Conservation (phyloP, 129 eudicot genomes). For the Flaveria trinervia region DNA sequence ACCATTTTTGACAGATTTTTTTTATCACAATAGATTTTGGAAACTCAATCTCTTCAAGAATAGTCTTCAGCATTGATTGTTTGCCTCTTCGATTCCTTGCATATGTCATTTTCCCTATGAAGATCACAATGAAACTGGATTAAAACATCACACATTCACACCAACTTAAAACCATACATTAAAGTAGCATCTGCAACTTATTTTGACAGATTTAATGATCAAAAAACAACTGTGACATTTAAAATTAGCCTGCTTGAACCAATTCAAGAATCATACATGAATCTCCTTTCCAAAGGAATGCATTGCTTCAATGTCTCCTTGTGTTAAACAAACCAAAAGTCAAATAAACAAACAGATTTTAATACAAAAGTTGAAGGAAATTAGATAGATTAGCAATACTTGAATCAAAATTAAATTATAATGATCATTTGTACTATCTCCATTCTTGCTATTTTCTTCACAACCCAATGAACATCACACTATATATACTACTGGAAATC, state of each 20-base stretch:
- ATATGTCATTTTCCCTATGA: slow-evolving; percentile 86
- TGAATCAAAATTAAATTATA: too few species aligned
- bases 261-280: neutral
- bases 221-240: neutral
- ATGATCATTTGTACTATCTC: too few species aligned
- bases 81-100: slow-evolving; percentile 88
- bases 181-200: neutral
- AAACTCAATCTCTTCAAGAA: slow-evolving; percentile 94
- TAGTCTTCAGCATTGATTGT: slow-evolving; percentile 74
- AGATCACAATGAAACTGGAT: slow-evolving; percentile 1
- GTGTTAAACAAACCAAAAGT: too few species aligned
- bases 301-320: too few species aligned
- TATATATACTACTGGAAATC: too few species aligned
- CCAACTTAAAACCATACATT: neutral
- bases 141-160: neutral
- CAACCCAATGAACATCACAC: too few species aligned
- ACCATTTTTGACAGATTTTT: too few species aligned
- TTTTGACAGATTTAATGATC: too few species aligned
- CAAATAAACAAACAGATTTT: too few species aligned
- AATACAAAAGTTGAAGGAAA: too few species aligned
- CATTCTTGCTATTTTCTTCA: too few species aligned
- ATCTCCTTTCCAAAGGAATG: neutral
- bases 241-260: neutral
- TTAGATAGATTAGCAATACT: too few species aligned
- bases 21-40: slow-evolving; percentile 49